Conservation (phyloP, 345 rosid species). For the Salix dunnii region DNA sequence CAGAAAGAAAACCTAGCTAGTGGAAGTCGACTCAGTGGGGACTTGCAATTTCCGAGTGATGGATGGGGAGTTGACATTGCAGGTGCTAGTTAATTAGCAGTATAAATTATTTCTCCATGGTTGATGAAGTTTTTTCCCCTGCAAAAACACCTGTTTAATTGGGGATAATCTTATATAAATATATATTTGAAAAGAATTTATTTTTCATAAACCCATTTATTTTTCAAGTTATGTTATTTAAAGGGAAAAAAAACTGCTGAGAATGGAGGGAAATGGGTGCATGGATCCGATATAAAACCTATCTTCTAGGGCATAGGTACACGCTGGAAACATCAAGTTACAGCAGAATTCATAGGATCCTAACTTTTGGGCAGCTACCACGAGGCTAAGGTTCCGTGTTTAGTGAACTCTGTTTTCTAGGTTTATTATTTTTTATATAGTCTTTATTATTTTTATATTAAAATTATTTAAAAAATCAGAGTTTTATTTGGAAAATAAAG, state of each 20-base stretch:
- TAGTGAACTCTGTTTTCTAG: not conserved
- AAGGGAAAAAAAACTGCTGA: too few relatives aligned
- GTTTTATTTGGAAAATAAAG: too few relatives aligned
- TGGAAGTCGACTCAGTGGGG: not conserved
- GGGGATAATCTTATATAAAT: too few relatives aligned
- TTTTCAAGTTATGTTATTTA: too few relatives aligned
- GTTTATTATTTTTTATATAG: too few relatives aligned
- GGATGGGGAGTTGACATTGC: not conserved
- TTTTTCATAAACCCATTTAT: too few relatives aligned
- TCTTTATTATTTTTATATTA: too few relatives aligned
- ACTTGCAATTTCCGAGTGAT: not conserved
- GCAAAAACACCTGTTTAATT: too few relatives aligned
- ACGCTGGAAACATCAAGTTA: not conserved
- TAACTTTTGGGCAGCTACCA: slow-evolving; percentile 26
- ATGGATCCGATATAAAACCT: not conserved
- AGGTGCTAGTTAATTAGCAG: not conserved
- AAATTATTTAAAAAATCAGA: too few relatives aligned
- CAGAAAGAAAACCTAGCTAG: not conserved
- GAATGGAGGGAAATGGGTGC: not conserved
- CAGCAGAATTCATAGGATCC: slow-evolving; percentile 37
- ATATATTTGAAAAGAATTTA: too few relatives aligned
- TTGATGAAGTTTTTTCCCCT: too few relatives aligned
- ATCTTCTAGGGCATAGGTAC: not conserved
- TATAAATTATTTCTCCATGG: not conserved
- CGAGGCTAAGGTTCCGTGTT: slow-evolving; percentile 20